phyloP scores from a whole-genome alignment of 441 rosid genomes.

The Erodium moschatum region DNA sequence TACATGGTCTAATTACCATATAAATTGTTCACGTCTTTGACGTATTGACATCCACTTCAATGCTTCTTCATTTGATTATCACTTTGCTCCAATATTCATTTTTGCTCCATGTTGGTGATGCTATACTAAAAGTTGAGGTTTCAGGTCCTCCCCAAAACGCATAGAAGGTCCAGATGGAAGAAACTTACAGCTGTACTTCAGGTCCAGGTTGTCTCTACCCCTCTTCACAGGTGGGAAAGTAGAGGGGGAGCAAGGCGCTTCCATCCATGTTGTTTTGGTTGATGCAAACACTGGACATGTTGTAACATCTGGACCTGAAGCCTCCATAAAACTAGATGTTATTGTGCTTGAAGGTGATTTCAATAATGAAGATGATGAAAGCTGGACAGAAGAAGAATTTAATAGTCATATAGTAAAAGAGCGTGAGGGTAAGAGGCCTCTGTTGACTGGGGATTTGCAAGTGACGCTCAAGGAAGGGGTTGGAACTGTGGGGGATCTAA shows the following conservation, averaged over 20 bases:
- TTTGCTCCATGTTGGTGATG: neutral
- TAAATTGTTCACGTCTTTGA: neutral
- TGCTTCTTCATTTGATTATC: neutral
- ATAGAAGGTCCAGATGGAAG: slow-evolving; percentile 85
- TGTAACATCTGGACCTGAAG: slow-evolving; percentile 72
- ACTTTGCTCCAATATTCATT: neutral
- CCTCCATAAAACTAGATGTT: slow-evolving; percentile 15
- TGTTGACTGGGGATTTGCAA: too few relatives aligned
- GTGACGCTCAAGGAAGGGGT: too few relatives aligned
- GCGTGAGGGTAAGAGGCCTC: too few relatives aligned
- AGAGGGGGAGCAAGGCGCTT: slow-evolving; percentile 97
- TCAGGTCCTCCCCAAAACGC: slow-evolving; percentile 74
- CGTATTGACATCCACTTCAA: neutral
- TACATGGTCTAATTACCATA: neutral
- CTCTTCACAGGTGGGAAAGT: slow-evolving; percentile 96
- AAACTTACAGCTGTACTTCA: slow-evolving; percentile 62
- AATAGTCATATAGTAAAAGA: slow-evolving; percentile 43
- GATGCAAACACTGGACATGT: slow-evolving; percentile 63
- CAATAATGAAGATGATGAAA: slow-evolving; percentile 82
- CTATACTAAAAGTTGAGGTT: slow-evolving; percentile 19
- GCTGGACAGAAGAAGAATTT: slow-evolving; percentile 85
- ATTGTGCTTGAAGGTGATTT: slow-evolving; percentile 84
- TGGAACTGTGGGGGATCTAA: too few relatives aligned
- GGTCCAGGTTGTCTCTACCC: slow-evolving; percentile 85
- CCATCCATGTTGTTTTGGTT: slow-evolving; percentile 72